Percentiles rank a stretch among this genome's conserved stretches.
Conservation (phyloP, 495 filamentous ascomycete genomes). For the Trypethelium eluteriae region DNA sequence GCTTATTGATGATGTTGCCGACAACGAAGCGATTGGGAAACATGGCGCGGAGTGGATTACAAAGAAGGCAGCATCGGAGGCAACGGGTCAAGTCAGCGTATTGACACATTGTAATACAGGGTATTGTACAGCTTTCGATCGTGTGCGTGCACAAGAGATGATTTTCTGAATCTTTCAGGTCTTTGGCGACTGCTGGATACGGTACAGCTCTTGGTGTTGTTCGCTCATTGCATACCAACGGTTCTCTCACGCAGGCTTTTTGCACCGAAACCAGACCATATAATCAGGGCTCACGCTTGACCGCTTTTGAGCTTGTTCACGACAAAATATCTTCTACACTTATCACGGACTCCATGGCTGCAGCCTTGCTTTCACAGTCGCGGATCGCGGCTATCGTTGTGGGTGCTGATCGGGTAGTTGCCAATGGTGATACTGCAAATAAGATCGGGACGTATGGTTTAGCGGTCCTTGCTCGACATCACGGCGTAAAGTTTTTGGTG, state of each 20-base stretch:
- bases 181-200: conserved; percentile 91
- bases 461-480: conserved; percentile 75
- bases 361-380: conserved; percentile 58
- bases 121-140: conserved; percentile 37
- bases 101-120: conserved; percentile 98
- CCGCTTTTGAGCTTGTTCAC: conserved; percentile 90
- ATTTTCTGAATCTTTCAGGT: conserved; percentile 44
- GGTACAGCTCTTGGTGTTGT: conserved; percentile 93
- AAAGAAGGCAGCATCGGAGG: conserved; percentile 35
- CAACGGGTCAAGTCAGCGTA: conserved; percentile 52
- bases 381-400: conserved; percentile 81
- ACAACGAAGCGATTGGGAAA: conserved; percentile 77
- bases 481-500: conserved; percentile 88
- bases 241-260: conserved; percentile 67
- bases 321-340: conserved; percentile 88
- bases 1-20: conserved; percentile 74
- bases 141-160: not conserved
- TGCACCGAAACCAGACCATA: conserved; percentile 97
- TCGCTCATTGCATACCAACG: conserved; percentile 63
- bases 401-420: conserved; percentile 88
- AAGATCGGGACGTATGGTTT: conserved; percentile 96
- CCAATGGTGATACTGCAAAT: conserved; percentile 96
- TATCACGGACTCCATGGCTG: conserved; percentile 96
- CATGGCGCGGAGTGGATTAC: conserved; percentile 79
- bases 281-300: conserved; percentile 92